phyloP scores from a whole-genome alignment of 2,329 filamentous ascomycete species.

The Rutstroemia sp. region DNA sequence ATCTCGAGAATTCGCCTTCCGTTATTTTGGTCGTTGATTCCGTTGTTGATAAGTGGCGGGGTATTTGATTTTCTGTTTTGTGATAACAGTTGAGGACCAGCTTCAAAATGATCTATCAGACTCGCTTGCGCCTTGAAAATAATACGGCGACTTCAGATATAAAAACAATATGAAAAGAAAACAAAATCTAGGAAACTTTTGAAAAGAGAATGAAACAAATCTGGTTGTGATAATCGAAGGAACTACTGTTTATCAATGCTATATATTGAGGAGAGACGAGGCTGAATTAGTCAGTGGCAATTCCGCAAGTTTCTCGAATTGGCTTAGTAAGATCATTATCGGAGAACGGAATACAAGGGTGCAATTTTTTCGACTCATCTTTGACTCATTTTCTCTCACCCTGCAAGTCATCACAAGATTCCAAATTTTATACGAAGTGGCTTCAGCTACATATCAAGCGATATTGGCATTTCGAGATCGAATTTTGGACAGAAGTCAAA shows the following conservation, averaged over 20 bases:
- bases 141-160: constrained; percentile 28
- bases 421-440: neutral
- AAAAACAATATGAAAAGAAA: constrained; percentile 13
- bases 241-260: neutral
- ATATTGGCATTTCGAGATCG: too few species aligned
- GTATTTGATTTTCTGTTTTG: constrained; percentile 6
- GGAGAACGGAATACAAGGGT: neutral
- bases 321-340: neutral
- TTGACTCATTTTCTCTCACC: neutral
- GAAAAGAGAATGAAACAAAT: neutral
- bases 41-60: constrained; percentile 8
- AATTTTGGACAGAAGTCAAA: too few species aligned
- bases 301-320: neutral
- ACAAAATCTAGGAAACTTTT: neutral
- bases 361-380: neutral
- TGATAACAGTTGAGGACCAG: too few species aligned
- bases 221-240: neutral
- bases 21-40: neutral
- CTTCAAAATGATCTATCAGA: too few species aligned
- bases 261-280: neutral
- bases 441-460: too few species aligned
- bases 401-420: neutral
- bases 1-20: constrained; percentile 1
- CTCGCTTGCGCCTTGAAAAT: constrained; percentile 25
- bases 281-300: neutral